Percentiles rank a stretch among this genome's conserved stretches.
These are phyloP conservation scores for Chlorokybus atmophyticus DNA, from an alignment of 139 green algal genomes.

Conservation along the genomic window DNA sequence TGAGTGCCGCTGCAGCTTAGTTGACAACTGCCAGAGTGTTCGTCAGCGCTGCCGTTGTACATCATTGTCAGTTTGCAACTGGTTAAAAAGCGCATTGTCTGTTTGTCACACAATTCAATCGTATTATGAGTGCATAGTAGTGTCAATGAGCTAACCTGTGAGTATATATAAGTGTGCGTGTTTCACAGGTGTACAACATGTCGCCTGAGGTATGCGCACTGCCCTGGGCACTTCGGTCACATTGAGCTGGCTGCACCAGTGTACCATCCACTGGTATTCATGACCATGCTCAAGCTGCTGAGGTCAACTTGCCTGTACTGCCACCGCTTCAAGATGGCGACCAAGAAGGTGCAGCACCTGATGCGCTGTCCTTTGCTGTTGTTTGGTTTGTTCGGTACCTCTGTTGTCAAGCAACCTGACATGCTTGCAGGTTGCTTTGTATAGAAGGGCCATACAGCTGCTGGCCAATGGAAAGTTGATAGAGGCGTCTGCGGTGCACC, in stretches of 20 bases:
- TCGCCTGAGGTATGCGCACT: conserved; percentile 46
- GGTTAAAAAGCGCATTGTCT: no score
- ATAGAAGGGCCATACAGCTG: no score
- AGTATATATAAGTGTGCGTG: neutral
- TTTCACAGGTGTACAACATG: conserved; percentile 79
- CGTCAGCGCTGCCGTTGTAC: neutral
- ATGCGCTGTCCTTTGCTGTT: no score
- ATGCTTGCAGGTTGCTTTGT: no score
- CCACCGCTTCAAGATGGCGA: conserved; percentile 66
- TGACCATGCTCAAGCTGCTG: conserved; percentile 72
- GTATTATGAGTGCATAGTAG: neutral
- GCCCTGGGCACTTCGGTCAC: conserved; percentile 94
- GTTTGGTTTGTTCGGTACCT: no score
- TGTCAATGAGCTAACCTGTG: conserved; percentile 27
- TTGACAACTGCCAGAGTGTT: no score
- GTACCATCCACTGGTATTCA: conserved; percentile 94
- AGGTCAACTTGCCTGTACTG: conserved; percentile 75
- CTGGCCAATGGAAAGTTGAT: no score
- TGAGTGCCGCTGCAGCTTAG: no score
- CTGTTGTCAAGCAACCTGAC: no score
- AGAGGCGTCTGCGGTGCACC: no score
- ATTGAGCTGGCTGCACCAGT: conserved; percentile 86
- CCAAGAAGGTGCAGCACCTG: conserved; percentile 36
- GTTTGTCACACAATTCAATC: neutral
- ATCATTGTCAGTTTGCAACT: no score